Base-by-base conservation (phyloP, 495 filamentous ascomycete genomes). In the Xylaria scruposa region DNA sequence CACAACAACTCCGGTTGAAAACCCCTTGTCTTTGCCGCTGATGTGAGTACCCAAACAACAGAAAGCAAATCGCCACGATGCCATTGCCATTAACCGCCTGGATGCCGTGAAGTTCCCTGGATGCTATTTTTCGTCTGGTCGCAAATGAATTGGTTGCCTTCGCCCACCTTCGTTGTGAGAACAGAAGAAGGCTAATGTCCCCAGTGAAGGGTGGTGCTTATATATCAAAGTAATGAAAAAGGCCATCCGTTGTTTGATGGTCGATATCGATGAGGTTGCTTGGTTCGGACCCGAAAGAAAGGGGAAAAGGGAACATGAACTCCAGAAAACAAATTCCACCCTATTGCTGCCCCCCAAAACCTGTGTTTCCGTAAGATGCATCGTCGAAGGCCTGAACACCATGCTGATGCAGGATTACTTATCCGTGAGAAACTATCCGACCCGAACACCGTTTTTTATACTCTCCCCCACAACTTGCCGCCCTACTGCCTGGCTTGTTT, bases 341-440 rank as follows among this genome's bases (percentile, higher is more conserved):
- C 70, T 49, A 38, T 36, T 66, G 61, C 31, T 49, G 59, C 60
- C 49, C 47, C 77, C 71, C 17, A 73, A 70, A 73, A 74, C 74
- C 75, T 70, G 70, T 74, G 51, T 71, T 78, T 78, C 73, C 77
- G 64, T 56, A 54, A 54, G 69, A 71, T 66, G 63, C 75, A 73
- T 79, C 74, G 71, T 79, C 76, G 76, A 79, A 76, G 77, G 77
- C 77, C 77, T 75, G 73, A 79, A 79, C 77, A 79, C 77, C 77
- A 77, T 79, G 77, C 77, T 79, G 72, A 79, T 79, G 77, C 76
- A 74, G 77, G 77, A 79, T 79, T 78, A 76, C 77, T 73, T 61
- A 73, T 72, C 74, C 74, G 71, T 56, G 60, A 73, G 68, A 77
- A 74, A 77, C 74, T 73, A 75, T 76, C 72, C 77, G 72, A 76